Evolutionary conservation across 73 alveolate genomes (phyloP), one percentile per base, ranked within the genome.

Genomic region (Paramecium primaurelia): DNA sequence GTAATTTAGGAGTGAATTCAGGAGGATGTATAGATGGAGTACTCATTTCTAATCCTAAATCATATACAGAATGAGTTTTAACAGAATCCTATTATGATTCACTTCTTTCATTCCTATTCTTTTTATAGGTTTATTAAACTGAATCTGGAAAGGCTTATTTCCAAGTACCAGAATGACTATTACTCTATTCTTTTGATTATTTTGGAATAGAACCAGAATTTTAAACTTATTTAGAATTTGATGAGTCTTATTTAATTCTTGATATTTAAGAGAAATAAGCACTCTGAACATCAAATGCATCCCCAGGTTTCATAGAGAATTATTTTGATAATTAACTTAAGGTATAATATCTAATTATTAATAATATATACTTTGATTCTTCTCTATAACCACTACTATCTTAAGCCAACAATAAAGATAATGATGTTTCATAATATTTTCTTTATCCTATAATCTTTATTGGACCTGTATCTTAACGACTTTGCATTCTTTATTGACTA

Each of bases 21-120:
- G 88, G 88, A 34, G 88, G 88, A 75, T 75, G 88, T 12, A 75
- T 75, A 32, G 88, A 75, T 34, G 37, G 42, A 4, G 14, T 75
- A 38, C 88, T 75, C 18, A 16, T 37, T 22, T 75, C 88, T 6
- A 37, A 30, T 12, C 88, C 88, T 16, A 75, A 4, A 75, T 75
- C 88, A n/a, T 32, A 22, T 0, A 22, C 59, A 32, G 88, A 75
- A 34, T 75, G 60, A 37, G 88, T 75, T n/a, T 36, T 75, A 22
- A 36, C 38, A 14, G 88, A 75, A 37, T 75, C 88, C 7, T 75
- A 38, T 11, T 40, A 22, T 20, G 88, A 75, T 34, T 75, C 88
- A 22, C 88, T 75, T 75, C 69, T 54, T 54, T 54, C 69, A 12
- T 75, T 75, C 26, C 49, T 37, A 37, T 16, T 75, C 20, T 75